Percentiles rank a stretch among this genome's conserved stretches.
Conservation (phyloP, 2,329 filamentous ascomycete species). For the Trichoderma polysporum region DNA sequence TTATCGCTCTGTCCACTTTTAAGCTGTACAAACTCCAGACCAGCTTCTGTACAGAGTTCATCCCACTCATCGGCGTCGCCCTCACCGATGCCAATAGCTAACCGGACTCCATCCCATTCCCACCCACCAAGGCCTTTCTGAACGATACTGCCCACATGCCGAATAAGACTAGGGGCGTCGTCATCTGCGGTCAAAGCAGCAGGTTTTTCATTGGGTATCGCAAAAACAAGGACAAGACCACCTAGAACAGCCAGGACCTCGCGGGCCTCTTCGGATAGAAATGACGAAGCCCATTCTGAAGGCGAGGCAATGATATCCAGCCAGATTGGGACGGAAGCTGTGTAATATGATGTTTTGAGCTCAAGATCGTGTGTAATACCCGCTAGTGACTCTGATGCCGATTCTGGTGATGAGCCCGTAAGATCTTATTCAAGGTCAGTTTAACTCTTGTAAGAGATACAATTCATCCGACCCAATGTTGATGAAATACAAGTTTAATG, state of each 20-base stretch:
- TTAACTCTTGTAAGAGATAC: background rate
- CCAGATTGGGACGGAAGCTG: constrained; percentile 62
- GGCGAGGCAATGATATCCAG: constrained; percentile 59
- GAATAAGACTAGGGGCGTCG: constrained; percentile 44
- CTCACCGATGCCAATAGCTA: constrained; percentile 58
- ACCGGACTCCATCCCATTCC: constrained; percentile 63
- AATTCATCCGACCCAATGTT: background rate
- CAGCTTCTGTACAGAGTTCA: constrained; percentile 54
- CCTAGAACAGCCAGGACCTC: constrained; percentile 63
- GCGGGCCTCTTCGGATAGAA: constrained; percentile 59
- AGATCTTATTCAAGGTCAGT: constrained; percentile 43
- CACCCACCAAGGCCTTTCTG: constrained; percentile 58
- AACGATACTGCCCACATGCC: constrained; percentile 55
- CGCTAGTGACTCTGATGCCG: constrained; percentile 48
- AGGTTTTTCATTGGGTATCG: constrained; percentile 24
- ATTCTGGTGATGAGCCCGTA: constrained; percentile 47
- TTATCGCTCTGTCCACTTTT: constrained; percentile 38
- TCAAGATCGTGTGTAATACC: constrained; percentile 58
- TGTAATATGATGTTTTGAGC: constrained; percentile 62
- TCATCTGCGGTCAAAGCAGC: constrained; percentile 19
- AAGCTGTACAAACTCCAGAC: constrained; percentile 63
- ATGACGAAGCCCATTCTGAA: constrained; percentile 56
- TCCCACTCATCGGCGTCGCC: constrained; percentile 59
- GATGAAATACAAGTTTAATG: background rate
- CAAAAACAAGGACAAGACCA: constrained; percentile 51